These are phyloP conservation scores for Brassica balearica DNA, from an alignment of 441 rosid species.

Conservation along the genomic window DNA sequence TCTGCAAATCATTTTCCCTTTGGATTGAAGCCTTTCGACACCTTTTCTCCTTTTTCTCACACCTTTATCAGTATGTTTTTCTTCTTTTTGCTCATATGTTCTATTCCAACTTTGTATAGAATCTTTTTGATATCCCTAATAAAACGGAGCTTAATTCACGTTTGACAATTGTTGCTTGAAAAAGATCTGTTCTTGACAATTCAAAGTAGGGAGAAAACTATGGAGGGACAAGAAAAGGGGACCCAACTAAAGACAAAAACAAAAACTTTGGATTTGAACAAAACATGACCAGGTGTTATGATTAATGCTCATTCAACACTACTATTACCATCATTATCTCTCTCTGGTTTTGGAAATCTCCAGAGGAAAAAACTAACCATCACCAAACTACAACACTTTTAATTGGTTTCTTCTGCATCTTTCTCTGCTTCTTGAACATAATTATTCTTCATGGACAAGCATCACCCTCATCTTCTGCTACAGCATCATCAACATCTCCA, in stretches of 20 bases:
- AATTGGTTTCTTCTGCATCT: constrained; percentile 34
- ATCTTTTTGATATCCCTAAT: constrained; percentile 33
- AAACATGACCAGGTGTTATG: constrained; percentile 34
- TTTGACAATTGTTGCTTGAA: constrained; percentile 38
- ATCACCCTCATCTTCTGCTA: constrained; percentile 43
- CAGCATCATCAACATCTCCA: constrained; percentile 50
- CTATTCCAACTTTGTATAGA: constrained; percentile 15
- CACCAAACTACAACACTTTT: constrained; percentile 43
- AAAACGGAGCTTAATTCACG: constrained; percentile 25
- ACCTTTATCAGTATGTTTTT: constrained; percentile 26
- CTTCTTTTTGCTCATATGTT: constrained; percentile 12
- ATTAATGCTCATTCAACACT: constrained; percentile 39
- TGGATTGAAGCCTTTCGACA: constrained; percentile 21
- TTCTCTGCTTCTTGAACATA: constrained; percentile 28
- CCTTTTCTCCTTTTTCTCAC: constrained; percentile 11
- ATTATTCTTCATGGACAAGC: constrained; percentile 66
- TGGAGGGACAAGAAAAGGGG: constrained; percentile 37
- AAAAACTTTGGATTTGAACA: constrained; percentile 37
- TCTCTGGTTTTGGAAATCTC: constrained; percentile 48
- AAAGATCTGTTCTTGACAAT: constrained; percentile 38
- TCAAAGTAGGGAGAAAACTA: constrained; percentile 15
- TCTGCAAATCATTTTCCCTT: constrained; percentile 46
- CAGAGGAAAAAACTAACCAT: constrained; percentile 42
- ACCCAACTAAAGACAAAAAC: constrained; percentile 40
- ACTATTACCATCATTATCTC: constrained; percentile 23